Conservation (phyloP, 306 rosid species). For the Gastrolobium villosum region DNA sequence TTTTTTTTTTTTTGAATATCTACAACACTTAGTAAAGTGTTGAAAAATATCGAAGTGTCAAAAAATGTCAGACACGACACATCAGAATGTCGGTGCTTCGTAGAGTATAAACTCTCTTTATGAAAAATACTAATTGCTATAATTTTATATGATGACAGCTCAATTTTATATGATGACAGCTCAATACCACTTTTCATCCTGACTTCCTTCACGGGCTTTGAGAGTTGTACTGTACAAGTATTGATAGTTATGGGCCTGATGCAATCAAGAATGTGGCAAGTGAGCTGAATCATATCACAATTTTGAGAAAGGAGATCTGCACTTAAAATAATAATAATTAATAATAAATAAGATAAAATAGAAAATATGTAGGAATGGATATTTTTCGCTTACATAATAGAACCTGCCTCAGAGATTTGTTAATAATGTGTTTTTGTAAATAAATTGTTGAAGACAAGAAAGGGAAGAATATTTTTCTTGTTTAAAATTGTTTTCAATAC, state of each 20-base stretch:
- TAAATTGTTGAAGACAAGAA: constrained; percentile 18
- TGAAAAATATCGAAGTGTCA: no score
- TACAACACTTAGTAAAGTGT: no score
- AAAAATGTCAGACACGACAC: no score
- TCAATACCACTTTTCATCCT: not conserved
- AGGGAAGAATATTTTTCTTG: constrained; percentile 13
- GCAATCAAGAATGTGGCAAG: not conserved
- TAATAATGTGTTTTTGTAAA: not conserved
- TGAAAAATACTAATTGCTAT: no score
- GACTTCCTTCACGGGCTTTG: not conserved
- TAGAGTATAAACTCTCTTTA: no score
- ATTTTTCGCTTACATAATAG: not conserved
- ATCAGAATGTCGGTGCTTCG: no score
- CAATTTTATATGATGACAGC: no score
- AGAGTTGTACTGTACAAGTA: not conserved
- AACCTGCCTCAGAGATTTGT: not conserved
- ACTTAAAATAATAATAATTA: no score
- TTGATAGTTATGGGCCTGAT: not conserved
- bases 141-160: no score
- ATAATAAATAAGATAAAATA: not conserved
- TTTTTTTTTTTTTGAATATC: no score
- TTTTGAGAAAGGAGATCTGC: not conserved
- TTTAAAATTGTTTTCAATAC: constrained; percentile 30
- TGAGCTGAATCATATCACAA: not conserved
- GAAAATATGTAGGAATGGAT: not conserved